A percentile compares a stretch with the other conserved stretches of the same genome.
These are phyloP conservation scores for Suillus variegatus DNA, from an alignment of 768 basidiomycete species.

Conservation along the genomic window DNA sequence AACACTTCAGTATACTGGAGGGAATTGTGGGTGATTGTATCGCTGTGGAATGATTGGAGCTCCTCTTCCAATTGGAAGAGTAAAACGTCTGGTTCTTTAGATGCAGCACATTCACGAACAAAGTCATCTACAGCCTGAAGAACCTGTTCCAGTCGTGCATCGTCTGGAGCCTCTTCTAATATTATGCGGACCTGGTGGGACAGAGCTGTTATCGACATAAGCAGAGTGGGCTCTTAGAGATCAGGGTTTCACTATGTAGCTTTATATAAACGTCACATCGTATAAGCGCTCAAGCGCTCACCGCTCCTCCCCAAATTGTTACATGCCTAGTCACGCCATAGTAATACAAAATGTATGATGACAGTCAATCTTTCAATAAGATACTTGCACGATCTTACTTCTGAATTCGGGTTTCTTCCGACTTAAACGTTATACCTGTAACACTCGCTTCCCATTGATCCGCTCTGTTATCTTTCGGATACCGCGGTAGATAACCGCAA, in stretches of 20 bases:
- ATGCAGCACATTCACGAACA: conserved; percentile 49
- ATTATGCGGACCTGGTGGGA: conserved; percentile 57
- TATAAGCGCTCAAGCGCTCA: not conserved
- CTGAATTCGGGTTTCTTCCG: conserved; percentile 26
- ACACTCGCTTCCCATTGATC: conserved; percentile 41
- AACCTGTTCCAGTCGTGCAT: conserved; percentile 49
- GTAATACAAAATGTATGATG: not conserved
- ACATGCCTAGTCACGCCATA: conserved; percentile 1
- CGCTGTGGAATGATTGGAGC: conserved; percentile 61
- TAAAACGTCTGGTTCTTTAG: conserved; percentile 44
- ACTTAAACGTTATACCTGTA: conserved; percentile 36
- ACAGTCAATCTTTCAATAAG: not conserved
- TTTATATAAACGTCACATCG: not conserved
- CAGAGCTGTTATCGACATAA: conserved; percentile 41
- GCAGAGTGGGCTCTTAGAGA: conserved; percentile 5
- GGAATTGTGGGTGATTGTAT: conserved; percentile 63
- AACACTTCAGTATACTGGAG: conserved; percentile 66
- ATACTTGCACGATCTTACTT: not conserved
- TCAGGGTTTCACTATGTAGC: not conserved
- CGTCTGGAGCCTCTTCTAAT: conserved; percentile 56
- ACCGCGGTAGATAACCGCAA: conserved; percentile 39
- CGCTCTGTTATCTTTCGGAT: conserved; percentile 36
- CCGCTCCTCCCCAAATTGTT: not conserved
- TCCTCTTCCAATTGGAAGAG: conserved; percentile 63
- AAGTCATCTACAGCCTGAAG: conserved; percentile 56